Evolutionary conservation across 192 early-diverging fungal genomes (phyloP).

Genomic region (Linnemannia schmuckeri): DNA sequence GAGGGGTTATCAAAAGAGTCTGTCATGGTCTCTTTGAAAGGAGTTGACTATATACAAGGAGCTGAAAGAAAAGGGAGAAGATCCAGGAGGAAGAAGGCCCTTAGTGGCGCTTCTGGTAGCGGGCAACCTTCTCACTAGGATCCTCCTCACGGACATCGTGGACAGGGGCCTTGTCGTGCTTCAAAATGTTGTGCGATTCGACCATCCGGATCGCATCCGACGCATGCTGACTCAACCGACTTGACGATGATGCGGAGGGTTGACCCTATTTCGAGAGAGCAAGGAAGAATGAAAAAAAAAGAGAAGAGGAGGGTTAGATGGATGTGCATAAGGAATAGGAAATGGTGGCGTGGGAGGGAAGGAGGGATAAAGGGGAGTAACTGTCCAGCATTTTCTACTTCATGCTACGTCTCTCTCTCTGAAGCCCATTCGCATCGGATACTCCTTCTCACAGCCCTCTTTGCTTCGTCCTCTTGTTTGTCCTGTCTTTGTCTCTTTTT

Average conservation of each 20-base stretch:
- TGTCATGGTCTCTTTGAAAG: neutral
- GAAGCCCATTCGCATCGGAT: neutral
- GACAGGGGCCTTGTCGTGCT: slow-evolving; percentile 40
- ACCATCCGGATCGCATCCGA: slow-evolving; percentile 53
- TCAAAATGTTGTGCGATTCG: slow-evolving; percentile 46
- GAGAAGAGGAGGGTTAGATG: neutral
- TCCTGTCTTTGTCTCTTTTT: neutral
- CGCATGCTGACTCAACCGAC: slow-evolving; percentile 33
- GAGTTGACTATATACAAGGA: slow-evolving; percentile 2
- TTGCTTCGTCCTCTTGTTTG: no score
- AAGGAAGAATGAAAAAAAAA: neutral
- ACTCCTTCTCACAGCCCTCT: neutral
- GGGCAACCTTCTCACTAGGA: neutral
- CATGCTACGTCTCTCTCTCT: neutral
- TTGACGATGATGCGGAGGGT: neutral
- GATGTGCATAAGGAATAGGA: neutral
- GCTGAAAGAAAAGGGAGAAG: neutral
- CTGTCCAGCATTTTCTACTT: neutral
- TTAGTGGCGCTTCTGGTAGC: slow-evolving; percentile 16
- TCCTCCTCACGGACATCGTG: slow-evolving; percentile 33
- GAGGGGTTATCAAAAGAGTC: neutral
- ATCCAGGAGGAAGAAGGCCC: neutral
- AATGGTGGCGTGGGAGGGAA: neutral
- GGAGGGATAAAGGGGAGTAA: neutral
- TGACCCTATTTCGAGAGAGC: neutral